These are phyloP conservation scores for Protomyces macrosporus DNA, from an alignment of 1,139 yeast genomes.

Conservation along the genomic window DNA sequence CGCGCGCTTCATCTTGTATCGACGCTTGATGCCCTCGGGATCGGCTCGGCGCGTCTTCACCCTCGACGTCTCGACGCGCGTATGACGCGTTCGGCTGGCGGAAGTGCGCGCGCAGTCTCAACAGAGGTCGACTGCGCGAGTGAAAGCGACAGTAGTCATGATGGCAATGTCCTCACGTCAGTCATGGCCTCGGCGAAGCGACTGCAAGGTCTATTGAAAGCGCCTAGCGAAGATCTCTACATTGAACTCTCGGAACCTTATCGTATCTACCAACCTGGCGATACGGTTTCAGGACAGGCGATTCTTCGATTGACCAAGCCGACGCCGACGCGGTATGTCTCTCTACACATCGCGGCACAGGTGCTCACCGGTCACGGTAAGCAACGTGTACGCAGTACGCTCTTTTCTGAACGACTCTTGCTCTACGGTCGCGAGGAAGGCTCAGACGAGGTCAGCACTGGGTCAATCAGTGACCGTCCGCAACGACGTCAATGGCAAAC, in stretches of 20 bases:
- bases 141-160: background rate
- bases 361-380: constrained; percentile 36
- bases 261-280: constrained; percentile 61
- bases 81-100: too few species aligned
- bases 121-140: background rate
- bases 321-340: constrained; percentile 34
- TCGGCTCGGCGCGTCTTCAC: too few species aligned
- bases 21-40: too few species aligned
- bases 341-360: constrained; percentile 36
- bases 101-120: too few species aligned
- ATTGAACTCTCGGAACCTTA: constrained; percentile 70
- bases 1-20: too few species aligned
- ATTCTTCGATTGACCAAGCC: constrained; percentile 37
- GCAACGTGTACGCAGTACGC: background rate
- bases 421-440: constrained; percentile 1
- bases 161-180: background rate
- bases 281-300: constrained; percentile 47
- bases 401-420: background rate
- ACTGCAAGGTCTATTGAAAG: background rate
- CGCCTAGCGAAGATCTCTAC: constrained; percentile 51
- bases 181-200: background rate
- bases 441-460: background rate
- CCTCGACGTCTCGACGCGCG: too few species aligned
- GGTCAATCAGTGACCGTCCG: background rate
- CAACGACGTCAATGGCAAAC: background rate